Base-by-base conservation (phyloP, 2,329 filamentous ascomycete species). In the Teratosphaeria epicoccoides region DNA sequence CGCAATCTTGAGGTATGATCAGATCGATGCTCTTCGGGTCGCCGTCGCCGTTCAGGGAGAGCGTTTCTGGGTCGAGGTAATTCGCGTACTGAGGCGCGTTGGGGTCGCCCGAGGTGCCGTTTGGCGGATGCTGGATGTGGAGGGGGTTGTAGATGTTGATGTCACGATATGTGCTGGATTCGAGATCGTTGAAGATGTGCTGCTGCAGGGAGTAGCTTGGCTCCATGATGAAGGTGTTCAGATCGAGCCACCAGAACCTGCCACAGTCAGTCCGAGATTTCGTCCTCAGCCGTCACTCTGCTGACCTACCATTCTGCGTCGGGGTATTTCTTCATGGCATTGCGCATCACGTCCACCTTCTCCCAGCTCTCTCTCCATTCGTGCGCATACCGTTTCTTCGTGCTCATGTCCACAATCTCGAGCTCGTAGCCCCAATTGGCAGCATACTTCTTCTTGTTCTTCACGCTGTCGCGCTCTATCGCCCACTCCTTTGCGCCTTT, bases 301-400 rank as follows among this genome's bases (percentile, higher is more conserved):
- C 10, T 10, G 28, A 71, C 83, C 70, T 76, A 95, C 93, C 93
- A 98, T 75, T 98, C 91, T 28, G 91, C 93, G 57, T 95, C 79
- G 24, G 93, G 93, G 66, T 97, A 96, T 69, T 96, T 96, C 66
- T 83, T 81, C 78, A 98, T 84, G 44, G 85, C 83, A 55, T 88
- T 87, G 55, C 91, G 83, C 62, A 98, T 82, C 43, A 88, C 88
- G 68, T 98, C 93, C 55, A 96, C 90, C 76, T 97, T 98, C 72
- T 98, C 93, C 93, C 93, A 98, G 68, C 91, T 94, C 72, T 98
- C 93, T 64, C 93, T 82, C 93, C 93, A 98, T 71, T 98, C 93
- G 71, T 98, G 93, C 24, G 93, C 91, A 68, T 98, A 98, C 59
- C 90, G 83, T 73, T 96, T 97, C 79, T 96, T 95, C 50, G 90